Evolutionary conservation across 73 alveolate species (phyloP).

Genomic region (Symbiodinium pilosum): DNA sequence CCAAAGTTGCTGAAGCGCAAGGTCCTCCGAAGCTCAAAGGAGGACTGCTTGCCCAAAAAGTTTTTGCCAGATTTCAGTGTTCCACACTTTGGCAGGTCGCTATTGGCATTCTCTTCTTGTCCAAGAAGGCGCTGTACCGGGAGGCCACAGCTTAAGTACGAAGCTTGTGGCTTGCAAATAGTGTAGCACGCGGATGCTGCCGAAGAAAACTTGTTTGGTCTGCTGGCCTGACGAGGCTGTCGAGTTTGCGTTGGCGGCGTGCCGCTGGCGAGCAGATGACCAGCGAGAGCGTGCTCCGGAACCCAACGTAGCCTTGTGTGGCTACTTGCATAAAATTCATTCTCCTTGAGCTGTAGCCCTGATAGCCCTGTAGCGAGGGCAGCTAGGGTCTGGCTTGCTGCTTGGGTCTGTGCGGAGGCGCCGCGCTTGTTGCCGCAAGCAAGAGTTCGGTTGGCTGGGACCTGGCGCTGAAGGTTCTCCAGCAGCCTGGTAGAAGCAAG

Average conservation of each 20-base stretch:
- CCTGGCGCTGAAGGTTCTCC: neutral
- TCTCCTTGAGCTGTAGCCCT: neutral
- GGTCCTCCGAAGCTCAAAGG: neutral
- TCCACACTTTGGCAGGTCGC: neutral
- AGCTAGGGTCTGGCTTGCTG: neutral
- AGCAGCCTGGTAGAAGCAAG: neutral
- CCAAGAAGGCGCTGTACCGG: neutral
- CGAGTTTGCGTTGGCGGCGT: neutral
- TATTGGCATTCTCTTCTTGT: neutral
- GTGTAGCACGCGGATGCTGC: neutral
- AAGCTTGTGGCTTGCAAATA: too few relatives aligned
- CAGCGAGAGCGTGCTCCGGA: neutral
- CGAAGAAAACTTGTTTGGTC: too few relatives aligned
- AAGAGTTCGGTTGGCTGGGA: neutral
- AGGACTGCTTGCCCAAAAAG: too few relatives aligned
- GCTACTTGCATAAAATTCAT: neutral
- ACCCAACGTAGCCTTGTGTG: neutral
- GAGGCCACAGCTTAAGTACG: neutral
- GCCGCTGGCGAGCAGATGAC: slow-evolving; percentile 1
- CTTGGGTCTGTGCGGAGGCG: neutral
- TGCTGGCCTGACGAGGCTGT: neutral
- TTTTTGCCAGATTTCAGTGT: too few relatives aligned
- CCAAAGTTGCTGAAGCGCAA: neutral
- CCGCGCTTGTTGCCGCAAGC: neutral
- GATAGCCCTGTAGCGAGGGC: neutral